Conservation (phyloP, 2,329 filamentous ascomycete genomes). For the Emmonsiellopsis sp. region DNA sequence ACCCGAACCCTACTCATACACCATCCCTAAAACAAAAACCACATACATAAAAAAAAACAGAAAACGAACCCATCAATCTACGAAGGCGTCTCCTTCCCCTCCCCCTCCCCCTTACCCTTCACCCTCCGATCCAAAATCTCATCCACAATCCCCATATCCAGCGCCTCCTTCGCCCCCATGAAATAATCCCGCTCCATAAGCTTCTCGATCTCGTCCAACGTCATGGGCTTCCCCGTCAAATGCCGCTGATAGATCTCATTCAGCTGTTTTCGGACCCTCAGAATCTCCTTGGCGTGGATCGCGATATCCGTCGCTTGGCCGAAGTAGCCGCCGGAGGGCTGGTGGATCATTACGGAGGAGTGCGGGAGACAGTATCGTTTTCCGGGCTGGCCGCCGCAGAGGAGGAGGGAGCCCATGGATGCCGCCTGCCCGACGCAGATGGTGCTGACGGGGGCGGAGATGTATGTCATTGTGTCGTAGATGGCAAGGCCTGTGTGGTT, state of each 20-base stretch:
- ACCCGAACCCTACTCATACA: no score
- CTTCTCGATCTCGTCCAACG: conserved; percentile 74
- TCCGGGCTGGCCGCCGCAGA: conserved; percentile 75
- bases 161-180: conserved; percentile 76
- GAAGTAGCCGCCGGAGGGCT: conserved; percentile 68
- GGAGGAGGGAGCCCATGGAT: conserved; percentile 83
- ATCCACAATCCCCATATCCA: conserved; percentile 85
- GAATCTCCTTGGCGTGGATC: conserved; percentile 94
- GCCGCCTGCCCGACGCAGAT: conserved; percentile 93
- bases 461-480: conserved; percentile 98
- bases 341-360: conserved; percentile 92
- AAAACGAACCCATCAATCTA: background rate
- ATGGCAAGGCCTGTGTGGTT: conserved; percentile 55
- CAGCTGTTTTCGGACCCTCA: conserved; percentile 72
- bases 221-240: conserved; percentile 64
- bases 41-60: background rate
- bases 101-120: conserved; percentile 16
- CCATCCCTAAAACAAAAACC: background rate
- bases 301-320: conserved; percentile 72
- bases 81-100: conserved; percentile 12
- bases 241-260: conserved; percentile 86
- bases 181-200: conserved; percentile 98
- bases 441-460: conserved; percentile 82
- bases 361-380: conserved; percentile 88
- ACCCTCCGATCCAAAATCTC: conserved; percentile 57